Conservation (phyloP, 1,139 yeast genomes). For the Geotrichum cucujoidarum region DNA sequence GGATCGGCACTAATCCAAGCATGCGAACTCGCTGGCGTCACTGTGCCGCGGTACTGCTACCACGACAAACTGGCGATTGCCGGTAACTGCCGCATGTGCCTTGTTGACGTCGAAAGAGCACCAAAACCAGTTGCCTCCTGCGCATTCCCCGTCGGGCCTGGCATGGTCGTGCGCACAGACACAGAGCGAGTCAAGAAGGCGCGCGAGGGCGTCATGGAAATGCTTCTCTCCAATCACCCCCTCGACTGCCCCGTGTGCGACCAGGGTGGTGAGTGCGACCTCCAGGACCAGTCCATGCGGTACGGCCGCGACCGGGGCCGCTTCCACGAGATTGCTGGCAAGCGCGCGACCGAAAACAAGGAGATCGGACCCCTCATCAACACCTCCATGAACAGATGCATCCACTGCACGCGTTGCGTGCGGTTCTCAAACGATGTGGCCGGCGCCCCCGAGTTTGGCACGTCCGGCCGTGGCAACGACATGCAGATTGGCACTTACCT, state of each 20-base stretch:
- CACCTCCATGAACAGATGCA: conserved; percentile 90
- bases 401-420: conserved; percentile 89
- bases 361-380: conserved; percentile 86
- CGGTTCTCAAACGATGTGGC: conserved; percentile 89
- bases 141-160: conserved; percentile 85
- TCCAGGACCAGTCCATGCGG: conserved; percentile 81
- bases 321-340: conserved; percentile 74
- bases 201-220: conserved; percentile 87
- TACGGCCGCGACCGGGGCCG: conserved; percentile 87
- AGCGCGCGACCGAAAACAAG: conserved; percentile 87
- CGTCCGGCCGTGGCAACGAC: conserved; percentile 87
- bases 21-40: conserved; percentile 85
- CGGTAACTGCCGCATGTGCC: conserved; percentile 94
- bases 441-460: conserved; percentile 88
- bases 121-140: conserved; percentile 89
- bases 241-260: conserved; percentile 91
- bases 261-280: conserved; percentile 93
- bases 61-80: conserved; percentile 89
- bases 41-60: conserved; percentile 85
- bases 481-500: conserved; percentile 89
- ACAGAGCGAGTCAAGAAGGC: conserved; percentile 78
- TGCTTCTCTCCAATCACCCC: conserved; percentile 85
- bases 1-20: conserved; percentile 89
- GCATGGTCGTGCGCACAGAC: conserved; percentile 83
- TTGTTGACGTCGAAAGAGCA: conserved; percentile 84